phyloP scores from a whole-genome alignment of 2,329 filamentous ascomycete genomes.

The Penicillium fuscoglaucum region DNA sequence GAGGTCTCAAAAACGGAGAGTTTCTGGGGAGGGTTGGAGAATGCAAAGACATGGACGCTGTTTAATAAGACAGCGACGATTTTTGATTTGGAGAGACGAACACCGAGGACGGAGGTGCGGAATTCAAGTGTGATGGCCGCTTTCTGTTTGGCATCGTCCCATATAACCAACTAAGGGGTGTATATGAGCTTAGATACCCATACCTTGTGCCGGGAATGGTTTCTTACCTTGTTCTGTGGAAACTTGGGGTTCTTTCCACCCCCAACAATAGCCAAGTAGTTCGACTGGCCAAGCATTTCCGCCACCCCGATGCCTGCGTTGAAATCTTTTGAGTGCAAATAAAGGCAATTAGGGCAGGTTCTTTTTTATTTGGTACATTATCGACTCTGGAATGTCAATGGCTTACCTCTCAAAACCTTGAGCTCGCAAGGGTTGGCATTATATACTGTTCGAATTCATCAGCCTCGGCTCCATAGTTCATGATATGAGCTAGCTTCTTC shows the following conservation, averaged over 20 bases:
- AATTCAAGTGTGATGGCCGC: constrained; percentile 76
- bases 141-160: constrained; percentile 81
- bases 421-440: constrained; percentile 70
- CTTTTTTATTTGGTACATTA: neutral
- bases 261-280: constrained; percentile 86
- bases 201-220: neutral
- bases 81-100: constrained; percentile 72
- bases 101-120: constrained; percentile 74
- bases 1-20: constrained; percentile 79
- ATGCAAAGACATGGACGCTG: constrained; percentile 76
- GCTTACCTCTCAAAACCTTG: constrained; percentile 60
- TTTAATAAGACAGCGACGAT: constrained; percentile 81
- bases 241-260: constrained; percentile 84
- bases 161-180: constrained; percentile 66
- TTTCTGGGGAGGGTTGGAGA: constrained; percentile 69
- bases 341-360: neutral
- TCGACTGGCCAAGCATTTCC: constrained; percentile 82
- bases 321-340: constrained; percentile 61
- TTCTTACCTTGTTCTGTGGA: constrained; percentile 73
- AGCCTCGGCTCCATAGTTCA: constrained; percentile 16
- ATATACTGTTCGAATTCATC: constrained; percentile 58
- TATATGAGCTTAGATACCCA: neutral
- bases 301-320: constrained; percentile 79
- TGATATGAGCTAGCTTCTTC: constrained; percentile 1
- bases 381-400: neutral